Evolutionary conservation across 2,329 filamentous ascomycete species (phyloP), one percentile per base, ranked within the genome.

Genomic region (Alternaria brassicae): DNA sequence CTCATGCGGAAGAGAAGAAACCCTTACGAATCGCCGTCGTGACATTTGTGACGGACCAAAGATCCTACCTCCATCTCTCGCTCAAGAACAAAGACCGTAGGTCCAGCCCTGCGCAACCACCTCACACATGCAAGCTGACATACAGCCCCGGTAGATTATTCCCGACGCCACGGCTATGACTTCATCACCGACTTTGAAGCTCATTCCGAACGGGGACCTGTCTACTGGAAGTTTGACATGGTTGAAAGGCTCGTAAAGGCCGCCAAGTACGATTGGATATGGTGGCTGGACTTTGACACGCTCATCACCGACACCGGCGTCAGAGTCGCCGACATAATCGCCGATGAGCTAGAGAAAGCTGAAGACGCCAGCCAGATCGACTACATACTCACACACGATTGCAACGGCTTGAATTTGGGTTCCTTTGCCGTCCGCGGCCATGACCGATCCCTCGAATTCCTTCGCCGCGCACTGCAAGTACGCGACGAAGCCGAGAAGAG

Each of bases 261-360:
- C 6, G 62, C 63, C 39, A 73, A 72, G 57, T 75, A 76, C 56
- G 76, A 80, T 54, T 81, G 78, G 79, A 71, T 81, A 19, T 81
- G 78, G 79, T 80, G 77, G 77, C 61, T 80, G 9, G 78, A 80
- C 61, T 78, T 78, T 41, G 78, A 80, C 60, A 79, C 77, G 1
- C 63, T 80, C 15, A 73, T 80, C 60, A 80, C 76, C 13, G 79
- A 80, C 51, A 78, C 76, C 15, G 65, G 70, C 4, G 73, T 76
- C 57, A 72, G 70, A 41, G 44, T 80, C 25, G 65, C 70, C 8
- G 70, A 78, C 44, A 71, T 81, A 47, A 75, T 81, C 39, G 58
- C 71, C 10, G 72, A 78, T 15, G 69, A 68, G 12, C 62, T 80
- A 12, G 58, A 53, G 7, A 75, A 76, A 15, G 66, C 62, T 2